phyloP scores from a whole-genome alignment of 139 green algal genomes.

The Chloropicon primus region DNA sequence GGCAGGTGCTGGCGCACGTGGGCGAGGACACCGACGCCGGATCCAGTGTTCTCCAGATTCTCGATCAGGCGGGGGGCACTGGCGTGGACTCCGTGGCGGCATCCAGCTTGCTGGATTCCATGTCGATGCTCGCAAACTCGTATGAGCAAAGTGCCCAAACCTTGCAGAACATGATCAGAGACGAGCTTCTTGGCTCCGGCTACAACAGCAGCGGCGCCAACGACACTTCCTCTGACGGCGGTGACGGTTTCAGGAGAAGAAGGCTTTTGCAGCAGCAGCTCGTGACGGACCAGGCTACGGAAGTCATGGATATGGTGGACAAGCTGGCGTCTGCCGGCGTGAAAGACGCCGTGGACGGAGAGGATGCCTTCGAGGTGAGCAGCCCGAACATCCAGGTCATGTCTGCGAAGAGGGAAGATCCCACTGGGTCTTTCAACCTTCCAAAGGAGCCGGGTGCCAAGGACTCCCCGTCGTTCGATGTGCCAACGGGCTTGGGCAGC shows the following conservation, averaged over 20 bases:
- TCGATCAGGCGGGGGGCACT: background rate
- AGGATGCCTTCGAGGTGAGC: conserved; percentile 5
- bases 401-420: background rate
- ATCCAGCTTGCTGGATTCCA: conserved; percentile 6
- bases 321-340: conserved; percentile 6
- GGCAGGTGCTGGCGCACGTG: background rate
- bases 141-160: background rate
- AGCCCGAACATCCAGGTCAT: conserved; percentile 5
- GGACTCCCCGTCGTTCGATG: background rate
- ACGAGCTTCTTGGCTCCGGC: background rate
- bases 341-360: conserved; percentile 6
- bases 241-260: too few relatives aligned
- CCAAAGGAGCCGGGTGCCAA: background rate
- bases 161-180: background rate
- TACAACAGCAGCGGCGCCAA: background rate
- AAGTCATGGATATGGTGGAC: conserved; percentile 5
- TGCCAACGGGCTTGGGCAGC: background rate
- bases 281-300: background rate
- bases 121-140: background rate
- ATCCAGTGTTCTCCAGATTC: background rate
- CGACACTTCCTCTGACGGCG: background rate
- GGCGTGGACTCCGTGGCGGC: conserved; percentile 2
- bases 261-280: background rate
- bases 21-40: conserved; percentile 3
- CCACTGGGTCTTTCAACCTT: background rate